Percentiles rank a stretch among this genome's conserved stretches.
These are phyloP conservation scores for Cadophora malorum DNA, from an alignment of 2,329 filamentous ascomycete species.

Conservation along the genomic window DNA sequence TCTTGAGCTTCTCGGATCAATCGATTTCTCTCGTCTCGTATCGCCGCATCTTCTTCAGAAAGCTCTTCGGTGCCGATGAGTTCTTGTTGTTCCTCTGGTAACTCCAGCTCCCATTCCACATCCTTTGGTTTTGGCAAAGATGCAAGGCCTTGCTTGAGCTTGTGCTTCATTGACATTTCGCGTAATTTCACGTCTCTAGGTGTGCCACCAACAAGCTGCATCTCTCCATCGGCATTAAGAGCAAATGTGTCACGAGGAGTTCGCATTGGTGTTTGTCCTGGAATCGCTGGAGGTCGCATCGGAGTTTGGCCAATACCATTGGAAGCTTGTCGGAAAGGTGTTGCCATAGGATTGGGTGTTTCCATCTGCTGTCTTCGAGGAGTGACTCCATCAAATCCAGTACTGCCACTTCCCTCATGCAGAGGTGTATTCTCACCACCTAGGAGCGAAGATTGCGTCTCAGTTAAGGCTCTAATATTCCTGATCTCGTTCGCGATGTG, in stretches of 20 bases:
- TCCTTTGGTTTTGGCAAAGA: slow-evolving; percentile 92
- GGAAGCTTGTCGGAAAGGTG: slow-evolving; percentile 73
- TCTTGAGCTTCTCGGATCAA: slow-evolving; percentile 73
- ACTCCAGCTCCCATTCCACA: slow-evolving; percentile 90
- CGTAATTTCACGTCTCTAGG: slow-evolving; percentile 76
- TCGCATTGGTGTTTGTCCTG: slow-evolving; percentile 82
- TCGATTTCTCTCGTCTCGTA: slow-evolving; percentile 79
- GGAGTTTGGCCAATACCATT: slow-evolving; percentile 73
- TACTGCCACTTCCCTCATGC: slow-evolving; percentile 80
- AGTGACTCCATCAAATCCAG: slow-evolving; percentile 84
- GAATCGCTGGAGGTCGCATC: slow-evolving; percentile 60
- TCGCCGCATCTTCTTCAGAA: slow-evolving; percentile 67
- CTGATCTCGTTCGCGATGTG: slow-evolving; percentile 95
- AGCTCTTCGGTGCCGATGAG: slow-evolving; percentile 54
- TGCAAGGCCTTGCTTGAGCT: slow-evolving; percentile 75
- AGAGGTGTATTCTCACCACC: slow-evolving; percentile 94
- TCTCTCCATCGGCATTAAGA: slow-evolving; percentile 73
- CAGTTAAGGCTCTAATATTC: slow-evolving; percentile 89
- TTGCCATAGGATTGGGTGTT: slow-evolving; percentile 96
- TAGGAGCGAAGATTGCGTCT: slow-evolving; percentile 90
- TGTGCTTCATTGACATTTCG: slow-evolving; percentile 71
- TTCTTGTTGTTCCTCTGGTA: slow-evolving; percentile 83
- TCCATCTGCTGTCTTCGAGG: slow-evolving; percentile 80
- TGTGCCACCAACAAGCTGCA: slow-evolving; percentile 74
- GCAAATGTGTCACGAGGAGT: slow-evolving; percentile 89